Evolutionary conservation across 192 early-diverging fungal genomes (phyloP).

Genomic region (Backusella macrospora): DNA sequence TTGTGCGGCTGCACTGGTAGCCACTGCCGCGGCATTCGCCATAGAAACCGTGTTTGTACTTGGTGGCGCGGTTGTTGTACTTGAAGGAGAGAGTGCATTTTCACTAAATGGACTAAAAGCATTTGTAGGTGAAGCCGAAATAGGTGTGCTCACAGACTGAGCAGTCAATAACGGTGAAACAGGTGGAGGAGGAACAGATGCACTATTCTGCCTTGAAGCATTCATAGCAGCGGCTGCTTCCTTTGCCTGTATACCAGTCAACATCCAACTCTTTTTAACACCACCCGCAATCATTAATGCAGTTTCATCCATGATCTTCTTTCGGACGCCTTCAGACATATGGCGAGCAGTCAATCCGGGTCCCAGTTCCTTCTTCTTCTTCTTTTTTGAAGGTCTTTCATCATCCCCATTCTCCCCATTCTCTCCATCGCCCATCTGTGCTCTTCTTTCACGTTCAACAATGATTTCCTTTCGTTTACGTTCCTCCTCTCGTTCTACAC

Average conservation of each 20-base stretch:
- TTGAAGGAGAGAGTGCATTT: constrained; percentile 1
- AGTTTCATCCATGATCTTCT: constrained; percentile 31
- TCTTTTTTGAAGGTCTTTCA: constrained; percentile 18
- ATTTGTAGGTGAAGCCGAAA: background rate
- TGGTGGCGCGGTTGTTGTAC: background rate
- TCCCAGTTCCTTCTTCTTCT: constrained; percentile 39
- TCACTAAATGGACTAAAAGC: background rate
- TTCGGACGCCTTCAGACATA: constrained; percentile 28
- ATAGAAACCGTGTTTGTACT: background rate
- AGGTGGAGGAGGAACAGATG: background rate
- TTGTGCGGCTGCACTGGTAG: background rate
- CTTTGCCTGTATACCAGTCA: constrained; percentile 27
- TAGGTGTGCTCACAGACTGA: background rate
- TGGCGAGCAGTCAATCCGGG: constrained; percentile 33
- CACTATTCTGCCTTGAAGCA: background rate
- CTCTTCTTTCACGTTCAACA: constrained; percentile 41
- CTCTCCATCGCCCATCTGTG: constrained; percentile 50
- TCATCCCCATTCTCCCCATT: constrained; percentile 38
- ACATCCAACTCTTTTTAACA: constrained; percentile 52
- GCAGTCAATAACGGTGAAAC: background rate
- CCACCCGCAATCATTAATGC: constrained; percentile 48
- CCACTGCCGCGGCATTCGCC: background rate
- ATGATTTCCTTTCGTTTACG: constrained; percentile 48
- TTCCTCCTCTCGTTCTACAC: constrained; percentile 71
- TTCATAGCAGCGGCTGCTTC: background rate